A percentile compares a stretch with the other conserved stretches of the same genome.
phyloP scores from a whole-genome alignment of 2,329 filamentous ascomycete species.

The Teratosphaeria epicoccoides region DNA sequence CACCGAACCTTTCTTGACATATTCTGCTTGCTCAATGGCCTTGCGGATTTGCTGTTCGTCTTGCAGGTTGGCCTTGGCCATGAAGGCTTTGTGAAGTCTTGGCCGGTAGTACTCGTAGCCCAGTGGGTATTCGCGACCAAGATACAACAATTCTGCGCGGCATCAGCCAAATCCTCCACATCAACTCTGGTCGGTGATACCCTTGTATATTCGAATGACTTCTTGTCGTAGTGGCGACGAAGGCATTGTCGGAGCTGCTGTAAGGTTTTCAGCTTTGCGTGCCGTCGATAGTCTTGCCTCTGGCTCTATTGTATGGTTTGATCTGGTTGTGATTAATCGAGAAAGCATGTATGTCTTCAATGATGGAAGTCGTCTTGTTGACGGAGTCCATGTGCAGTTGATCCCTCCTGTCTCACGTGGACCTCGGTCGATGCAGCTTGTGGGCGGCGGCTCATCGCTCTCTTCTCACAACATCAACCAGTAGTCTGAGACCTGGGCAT shows the following conservation, averaged over 20 bases:
- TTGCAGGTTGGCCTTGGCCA: constrained; percentile 56
- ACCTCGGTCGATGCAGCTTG: neutral
- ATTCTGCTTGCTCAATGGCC: constrained; percentile 69
- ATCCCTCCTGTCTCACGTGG: too few species aligned
- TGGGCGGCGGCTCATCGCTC: neutral
- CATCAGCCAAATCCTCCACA: neutral
- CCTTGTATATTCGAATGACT: constrained; percentile 84
- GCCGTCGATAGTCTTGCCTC: neutral
- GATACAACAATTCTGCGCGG: constrained; percentile 65
- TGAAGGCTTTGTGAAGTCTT: constrained; percentile 76
- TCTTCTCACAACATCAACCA: neutral
- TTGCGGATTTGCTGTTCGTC: constrained; percentile 66
- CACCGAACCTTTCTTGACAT: constrained; percentile 71
- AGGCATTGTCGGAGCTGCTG: constrained; percentile 11
- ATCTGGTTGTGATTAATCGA: neutral
- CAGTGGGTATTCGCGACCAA: constrained; percentile 77
- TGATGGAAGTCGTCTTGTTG: too few species aligned
- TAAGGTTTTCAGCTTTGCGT: neutral
- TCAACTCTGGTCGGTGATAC: constrained; percentile 32
- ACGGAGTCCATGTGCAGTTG: too few species aligned
- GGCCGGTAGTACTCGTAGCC: constrained; percentile 75
- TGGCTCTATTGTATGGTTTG: neutral
- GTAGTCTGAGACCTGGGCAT: neutral
- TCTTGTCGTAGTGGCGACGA: constrained; percentile 53
- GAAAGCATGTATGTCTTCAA: neutral